Base-by-base conservation (phyloP, 2,329 filamentous ascomycete species). In the Colletotrichum orchidophilum region DNA sequence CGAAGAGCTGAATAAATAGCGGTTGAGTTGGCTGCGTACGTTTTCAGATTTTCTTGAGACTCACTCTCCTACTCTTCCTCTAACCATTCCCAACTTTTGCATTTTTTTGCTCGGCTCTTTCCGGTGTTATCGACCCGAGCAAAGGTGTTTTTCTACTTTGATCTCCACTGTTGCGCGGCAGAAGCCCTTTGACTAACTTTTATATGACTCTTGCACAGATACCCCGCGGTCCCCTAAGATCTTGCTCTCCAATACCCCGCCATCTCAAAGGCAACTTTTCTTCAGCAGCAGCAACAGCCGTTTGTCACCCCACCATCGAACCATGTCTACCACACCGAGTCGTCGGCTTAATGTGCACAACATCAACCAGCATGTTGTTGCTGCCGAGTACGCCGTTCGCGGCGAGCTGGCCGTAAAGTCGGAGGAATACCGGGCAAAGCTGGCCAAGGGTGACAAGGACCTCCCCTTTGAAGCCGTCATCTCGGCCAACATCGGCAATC, bases 401-500 rank as follows among this genome's bases (percentile, higher is more conserved):
- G 96, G 96, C 79, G 96, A 98, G 84, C 90, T 99, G 74, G 96
- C 96, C 69, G 93, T 97, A 81, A 94, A 94, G 84, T 96, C 95
- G 15, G 96, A 99, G 85, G 89, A 94, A 82, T 97, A 96, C 85
- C 92, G 96, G 72, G 92, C 92, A 64, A 87, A 89, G 78, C 86
- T 98, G 72, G 85, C 86, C 74, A 88, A 90, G 74, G 90, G 88
- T 76, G 87, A 81, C 75, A 81, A 78, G 70, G 81, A 81, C 78
- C 87, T 98, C 61, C 96, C 96, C 59, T 99, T 99, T 83, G 87
- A 94, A 77, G 89, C 94, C 71, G 92, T 99, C 82, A 96, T 99
- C 84, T 95, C 94, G 74, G 96, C 96, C 83, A 99, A 99, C 85
- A 99, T 99, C 79, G 96, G 96, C 80, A 99, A 99, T 86, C 96